A percentile compares a stretch with the other conserved stretches of the same genome.
Conservation (phyloP, 805 yeast species). For the Yarrowia sp. region DNA sequence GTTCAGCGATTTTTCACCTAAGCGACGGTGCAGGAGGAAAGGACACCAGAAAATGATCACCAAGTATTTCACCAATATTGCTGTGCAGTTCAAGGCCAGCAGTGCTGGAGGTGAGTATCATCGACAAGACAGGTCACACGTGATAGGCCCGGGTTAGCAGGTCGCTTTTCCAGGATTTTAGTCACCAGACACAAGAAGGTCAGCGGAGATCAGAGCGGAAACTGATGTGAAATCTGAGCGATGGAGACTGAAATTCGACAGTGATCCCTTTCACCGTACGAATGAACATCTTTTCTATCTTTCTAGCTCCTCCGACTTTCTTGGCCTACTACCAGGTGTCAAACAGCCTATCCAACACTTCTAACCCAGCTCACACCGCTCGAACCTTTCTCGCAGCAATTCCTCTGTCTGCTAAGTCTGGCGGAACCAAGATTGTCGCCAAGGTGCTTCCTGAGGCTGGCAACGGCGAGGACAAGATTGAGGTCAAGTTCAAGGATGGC, state of each 20-base stretch:
- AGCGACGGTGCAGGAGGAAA: slow-evolving; percentile 11
- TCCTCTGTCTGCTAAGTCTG: slow-evolving; percentile 22
- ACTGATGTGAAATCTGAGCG: not conserved
- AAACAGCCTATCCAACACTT: not conserved
- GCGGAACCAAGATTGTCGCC: slow-evolving; percentile 22
- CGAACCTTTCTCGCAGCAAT: slow-evolving; percentile 23
- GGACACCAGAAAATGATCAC: slow-evolving; percentile 62
- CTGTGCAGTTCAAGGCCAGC: slow-evolving; percentile 75
- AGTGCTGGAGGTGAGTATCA: slow-evolving; percentile 52
- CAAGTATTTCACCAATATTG: slow-evolving; percentile 75
- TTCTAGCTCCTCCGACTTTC: not conserved
- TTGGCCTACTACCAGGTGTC: not conserved
- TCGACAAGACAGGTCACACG: not conserved
- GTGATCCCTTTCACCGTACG: not conserved
- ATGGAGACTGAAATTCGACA: not conserved
- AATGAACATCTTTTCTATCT: not conserved
- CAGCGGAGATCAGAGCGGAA: not conserved
- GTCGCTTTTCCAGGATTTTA: not conserved
- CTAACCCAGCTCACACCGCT: slow-evolving; percentile 24
- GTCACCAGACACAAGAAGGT: not conserved
- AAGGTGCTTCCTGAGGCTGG: slow-evolving; percentile 22
- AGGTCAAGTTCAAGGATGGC: slow-evolving; percentile 51
- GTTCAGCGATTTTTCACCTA: slow-evolving; percentile 4
- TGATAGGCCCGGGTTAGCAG: too few relatives aligned
- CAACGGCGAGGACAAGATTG: slow-evolving; percentile 20